phyloP scores from a whole-genome alignment of 345 rosid species.

The Alliaria petiolata region DNA sequence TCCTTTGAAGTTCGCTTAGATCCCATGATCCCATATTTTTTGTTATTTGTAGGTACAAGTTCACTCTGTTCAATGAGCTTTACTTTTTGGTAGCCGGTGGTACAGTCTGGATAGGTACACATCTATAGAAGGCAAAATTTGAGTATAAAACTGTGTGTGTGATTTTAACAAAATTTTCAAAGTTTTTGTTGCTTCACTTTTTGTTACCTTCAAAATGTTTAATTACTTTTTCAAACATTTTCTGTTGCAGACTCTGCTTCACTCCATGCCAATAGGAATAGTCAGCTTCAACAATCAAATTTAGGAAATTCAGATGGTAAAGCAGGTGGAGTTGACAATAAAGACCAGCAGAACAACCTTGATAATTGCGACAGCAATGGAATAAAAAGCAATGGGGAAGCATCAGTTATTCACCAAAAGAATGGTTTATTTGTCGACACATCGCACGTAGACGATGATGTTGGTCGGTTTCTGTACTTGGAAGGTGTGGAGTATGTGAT shows the following conservation, averaged over 20 bases:
- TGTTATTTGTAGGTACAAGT: slow-evolving; percentile 73
- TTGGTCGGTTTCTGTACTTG: slow-evolving; percentile 90
- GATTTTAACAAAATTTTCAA: background rate
- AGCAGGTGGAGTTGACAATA: slow-evolving; percentile 33
- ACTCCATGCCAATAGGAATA: slow-evolving; percentile 30
- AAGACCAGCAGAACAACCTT: slow-evolving; percentile 28
- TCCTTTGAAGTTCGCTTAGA: no score
- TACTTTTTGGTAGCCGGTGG: slow-evolving; percentile 98
- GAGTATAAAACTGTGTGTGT: background rate
- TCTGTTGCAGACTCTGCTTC: slow-evolving; percentile 56
- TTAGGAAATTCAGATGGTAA: slow-evolving; percentile 31
- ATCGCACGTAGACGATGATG: slow-evolving; percentile 45
- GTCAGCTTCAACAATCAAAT: slow-evolving; percentile 29
- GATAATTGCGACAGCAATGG: slow-evolving; percentile 22
- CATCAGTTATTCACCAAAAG: slow-evolving; percentile 21
- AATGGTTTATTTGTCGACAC: slow-evolving; percentile 27
- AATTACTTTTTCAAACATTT: background rate
- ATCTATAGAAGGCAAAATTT: slow-evolving; percentile 2
- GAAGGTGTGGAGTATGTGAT: slow-evolving; percentile 97
- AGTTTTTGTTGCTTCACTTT: background rate
- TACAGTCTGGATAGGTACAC: slow-evolving; percentile 93
- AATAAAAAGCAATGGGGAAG: slow-evolving; percentile 30
- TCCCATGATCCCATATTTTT: no score
- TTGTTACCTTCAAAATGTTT: slow-evolving; percentile 2
- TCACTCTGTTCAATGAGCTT: slow-evolving; percentile 96